Evolutionary conservation across 139 green algal genomes (phyloP).

Genomic region (Chlorokybus atmophyticus): DNA sequence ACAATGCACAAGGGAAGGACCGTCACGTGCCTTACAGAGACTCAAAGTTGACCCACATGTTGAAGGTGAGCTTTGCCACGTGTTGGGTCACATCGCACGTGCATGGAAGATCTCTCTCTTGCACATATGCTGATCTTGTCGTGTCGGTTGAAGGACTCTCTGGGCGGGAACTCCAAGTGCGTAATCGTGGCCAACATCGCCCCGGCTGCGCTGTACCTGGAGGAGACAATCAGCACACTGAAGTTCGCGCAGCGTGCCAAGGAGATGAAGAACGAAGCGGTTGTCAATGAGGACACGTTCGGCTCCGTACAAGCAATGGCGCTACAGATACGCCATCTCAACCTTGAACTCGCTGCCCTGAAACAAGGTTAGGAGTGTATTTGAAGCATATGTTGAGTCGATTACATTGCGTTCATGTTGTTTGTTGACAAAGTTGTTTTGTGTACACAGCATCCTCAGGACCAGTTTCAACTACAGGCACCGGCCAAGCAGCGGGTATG

Average conservation of each 20-base stretch:
- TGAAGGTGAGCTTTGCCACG: constrained; percentile 78
- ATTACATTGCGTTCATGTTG: too few species aligned
- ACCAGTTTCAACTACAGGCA: too few species aligned
- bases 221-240: constrained; percentile 41
- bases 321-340: constrained; percentile 25
- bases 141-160: constrained; percentile 31
- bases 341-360: constrained; percentile 17
- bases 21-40: constrained; percentile 91
- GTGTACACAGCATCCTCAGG: too few species aligned
- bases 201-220: constrained; percentile 20
- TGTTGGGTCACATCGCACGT: too few species aligned
- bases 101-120: too few species aligned
- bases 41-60: constrained; percentile 88
- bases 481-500: too few species aligned
- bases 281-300: constrained; percentile 49
- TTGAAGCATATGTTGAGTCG: too few species aligned
- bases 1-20: constrained; percentile 27
- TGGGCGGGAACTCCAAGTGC: constrained; percentile 40
- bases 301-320: constrained; percentile 12
- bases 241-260: constrained; percentile 59
- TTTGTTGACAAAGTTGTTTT: too few species aligned
- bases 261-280: constrained; percentile 72
- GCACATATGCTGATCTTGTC: too few species aligned
- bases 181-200: constrained; percentile 46
- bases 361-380: constrained; percentile 12